Evolutionary conservation across 2,329 filamentous ascomycete genomes (phyloP).

Genomic region (Microdochium trichocladiopsis): DNA sequence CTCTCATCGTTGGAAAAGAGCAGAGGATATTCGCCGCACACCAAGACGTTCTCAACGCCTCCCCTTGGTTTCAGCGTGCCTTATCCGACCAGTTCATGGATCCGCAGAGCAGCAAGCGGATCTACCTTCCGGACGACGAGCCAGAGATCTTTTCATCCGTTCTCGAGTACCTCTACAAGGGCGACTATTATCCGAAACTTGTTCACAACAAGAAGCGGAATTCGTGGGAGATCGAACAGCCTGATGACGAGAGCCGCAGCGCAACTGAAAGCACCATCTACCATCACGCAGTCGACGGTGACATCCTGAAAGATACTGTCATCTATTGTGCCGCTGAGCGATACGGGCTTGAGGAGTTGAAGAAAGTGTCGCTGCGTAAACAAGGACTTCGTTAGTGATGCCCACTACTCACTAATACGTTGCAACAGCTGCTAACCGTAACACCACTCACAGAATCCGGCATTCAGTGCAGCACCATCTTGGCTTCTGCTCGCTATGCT

Average conservation of each 20-base stretch:
- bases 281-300: constrained; percentile 54
- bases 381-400: constrained; percentile 66
- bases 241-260: constrained; percentile 33
- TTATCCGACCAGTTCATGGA: constrained; percentile 58
- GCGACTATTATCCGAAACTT: constrained; percentile 82
- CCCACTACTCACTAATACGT: not conserved
- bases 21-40: constrained; percentile 88
- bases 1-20: constrained; percentile 71
- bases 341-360: constrained; percentile 77
- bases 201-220: constrained; percentile 75
- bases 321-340: constrained; percentile 85
- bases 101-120: constrained; percentile 54
- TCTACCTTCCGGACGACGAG: constrained; percentile 77
- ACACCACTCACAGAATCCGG: constrained; percentile 50
- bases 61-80: constrained; percentile 68
- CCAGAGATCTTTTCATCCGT: constrained; percentile 87
- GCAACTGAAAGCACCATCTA: constrained; percentile 60
- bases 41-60: constrained; percentile 73
- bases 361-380: constrained; percentile 78
- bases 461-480: constrained; percentile 77
- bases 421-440: constrained; percentile 4
- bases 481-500: constrained; percentile 81
- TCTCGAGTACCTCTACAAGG: constrained; percentile 89
- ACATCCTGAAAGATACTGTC: constrained; percentile 80
- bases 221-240: constrained; percentile 74